Conservation (phyloP, 2,329 filamentous ascomycete species). For the Penicillium italicum region DNA sequence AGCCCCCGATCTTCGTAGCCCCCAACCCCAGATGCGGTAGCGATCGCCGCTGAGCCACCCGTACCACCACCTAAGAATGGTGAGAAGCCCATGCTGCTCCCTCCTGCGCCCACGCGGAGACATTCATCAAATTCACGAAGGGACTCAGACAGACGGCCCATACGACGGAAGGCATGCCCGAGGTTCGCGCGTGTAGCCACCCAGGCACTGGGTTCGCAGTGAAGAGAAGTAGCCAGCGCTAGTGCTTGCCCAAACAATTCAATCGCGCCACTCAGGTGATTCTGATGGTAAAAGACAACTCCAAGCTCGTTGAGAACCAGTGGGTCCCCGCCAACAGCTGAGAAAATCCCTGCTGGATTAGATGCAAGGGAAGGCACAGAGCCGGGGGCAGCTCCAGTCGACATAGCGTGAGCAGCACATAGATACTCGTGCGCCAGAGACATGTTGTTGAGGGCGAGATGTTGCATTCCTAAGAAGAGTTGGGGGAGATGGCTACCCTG, state of each 20-base stretch:
- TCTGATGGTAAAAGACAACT: conserved; percentile 91
- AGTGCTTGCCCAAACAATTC: conserved; percentile 76
- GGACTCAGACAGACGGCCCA: conserved; percentile 66
- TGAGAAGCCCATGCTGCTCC: conserved; percentile 72
- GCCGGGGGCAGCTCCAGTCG: conserved; percentile 39
- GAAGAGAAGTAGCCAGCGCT: conserved; percentile 71
- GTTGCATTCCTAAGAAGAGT: conserved; percentile 96
- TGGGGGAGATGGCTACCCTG: conserved; percentile 96
- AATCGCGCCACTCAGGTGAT: conserved; percentile 70
- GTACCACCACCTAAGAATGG: conserved; percentile 52
- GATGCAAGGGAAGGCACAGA: conserved; percentile 26
- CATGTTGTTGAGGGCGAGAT: conserved; percentile 93
- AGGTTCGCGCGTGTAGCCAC: conserved; percentile 82
- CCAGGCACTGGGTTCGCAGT: conserved; percentile 78
- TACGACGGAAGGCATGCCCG: conserved; percentile 77
- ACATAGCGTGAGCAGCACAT: conserved; percentile 72
- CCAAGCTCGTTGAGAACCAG: conserved; percentile 93
- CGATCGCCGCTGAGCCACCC: conserved; percentile 33
- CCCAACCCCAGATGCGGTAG: conserved; percentile 40
- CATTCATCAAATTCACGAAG: conserved; percentile 83
- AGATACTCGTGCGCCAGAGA: conserved; percentile 90
- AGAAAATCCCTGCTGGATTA: conserved; percentile 15
- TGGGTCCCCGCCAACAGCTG: conserved; percentile 59
- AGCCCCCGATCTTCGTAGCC: conserved; percentile 48
- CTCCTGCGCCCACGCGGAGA: conserved; percentile 69